Evolutionary conservation across 192 early-diverging fungal genomes (phyloP).

Genomic region (Geosiphon pyriformis): DNA sequence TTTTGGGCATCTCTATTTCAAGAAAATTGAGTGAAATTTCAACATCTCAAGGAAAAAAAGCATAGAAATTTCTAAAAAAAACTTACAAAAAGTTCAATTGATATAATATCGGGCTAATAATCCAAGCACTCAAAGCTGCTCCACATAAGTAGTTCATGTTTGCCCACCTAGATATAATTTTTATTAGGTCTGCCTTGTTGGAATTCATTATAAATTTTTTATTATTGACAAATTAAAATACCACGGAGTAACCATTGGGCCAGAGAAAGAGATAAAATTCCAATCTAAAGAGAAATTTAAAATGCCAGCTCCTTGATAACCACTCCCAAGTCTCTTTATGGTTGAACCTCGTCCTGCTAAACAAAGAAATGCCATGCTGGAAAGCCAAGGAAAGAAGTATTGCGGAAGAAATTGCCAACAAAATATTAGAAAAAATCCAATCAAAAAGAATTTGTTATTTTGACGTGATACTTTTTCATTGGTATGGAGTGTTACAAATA

Average conservation of each 20-base stretch:
- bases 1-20: constrained; percentile 7
- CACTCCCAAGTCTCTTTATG: constrained; percentile 38
- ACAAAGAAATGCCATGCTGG: constrained; percentile 35
- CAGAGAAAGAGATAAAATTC: constrained; percentile 48
- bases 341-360: constrained; percentile 28
- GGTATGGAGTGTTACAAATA: constrained; percentile 43
- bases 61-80: neutral
- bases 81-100: constrained; percentile 55
- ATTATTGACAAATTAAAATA: constrained; percentile 21
- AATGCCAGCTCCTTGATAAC: constrained; percentile 61
- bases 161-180: constrained; percentile 49
- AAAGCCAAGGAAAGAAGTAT: constrained; percentile 28
- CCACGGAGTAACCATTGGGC: constrained; percentile 64
- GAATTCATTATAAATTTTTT: neutral
- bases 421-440: constrained; percentile 39
- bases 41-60: neutral
- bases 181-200: too few species aligned
- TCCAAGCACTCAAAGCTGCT: constrained; percentile 60
- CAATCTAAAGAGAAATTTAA: constrained; percentile 72
- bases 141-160: constrained; percentile 62
- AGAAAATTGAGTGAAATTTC: too few species aligned
- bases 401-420: constrained; percentile 47
- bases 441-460: constrained; percentile 35
- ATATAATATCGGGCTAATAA: constrained; percentile 61
- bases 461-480: neutral